Evolutionary conservation across 805 yeast genomes (phyloP).

Genomic region (Candida chilensis): DNA sequence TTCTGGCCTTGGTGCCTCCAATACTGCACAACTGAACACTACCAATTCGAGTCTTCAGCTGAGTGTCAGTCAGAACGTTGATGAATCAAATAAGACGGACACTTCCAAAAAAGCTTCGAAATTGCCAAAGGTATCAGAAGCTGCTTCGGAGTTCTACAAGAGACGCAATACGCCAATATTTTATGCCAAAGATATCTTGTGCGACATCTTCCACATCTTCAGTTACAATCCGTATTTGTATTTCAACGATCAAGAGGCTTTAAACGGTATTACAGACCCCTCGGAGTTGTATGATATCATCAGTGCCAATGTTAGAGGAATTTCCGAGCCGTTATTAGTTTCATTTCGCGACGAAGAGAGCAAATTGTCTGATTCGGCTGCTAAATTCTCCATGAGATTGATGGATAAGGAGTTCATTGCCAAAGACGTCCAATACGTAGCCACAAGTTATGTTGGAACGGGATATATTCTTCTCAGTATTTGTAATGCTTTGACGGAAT

Average conservation of each 20-base stretch:
- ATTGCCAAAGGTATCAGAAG: too few relatives aligned
- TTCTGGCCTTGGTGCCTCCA: too few relatives aligned
- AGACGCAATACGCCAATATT: background rate
- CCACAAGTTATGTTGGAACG: background rate
- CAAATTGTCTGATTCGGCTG: background rate
- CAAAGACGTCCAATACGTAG: background rate
- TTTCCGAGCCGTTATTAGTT: background rate
- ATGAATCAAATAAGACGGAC: too few relatives aligned
- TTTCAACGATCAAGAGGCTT: constrained; percentile 13
- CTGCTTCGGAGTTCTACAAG: too few relatives aligned
- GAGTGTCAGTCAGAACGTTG: too few relatives aligned
- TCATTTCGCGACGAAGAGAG: background rate
- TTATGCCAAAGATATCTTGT: constrained; percentile 17
- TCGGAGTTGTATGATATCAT: background rate
- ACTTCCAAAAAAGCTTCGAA: too few relatives aligned
- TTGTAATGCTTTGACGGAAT: background rate
- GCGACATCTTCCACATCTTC: constrained; percentile 22
- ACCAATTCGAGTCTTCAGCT: too few relatives aligned
- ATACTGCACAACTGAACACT: too few relatives aligned
- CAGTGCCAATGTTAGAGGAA: background rate
- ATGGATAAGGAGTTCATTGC: background rate
- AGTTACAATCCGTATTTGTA: constrained; percentile 20
- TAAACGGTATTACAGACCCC: background rate
- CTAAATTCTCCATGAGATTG: background rate
- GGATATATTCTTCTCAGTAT: background rate